Evolutionary conservation across 2,329 filamentous ascomycete genomes (phyloP).

Genomic region (Aspergillus niger): DNA sequence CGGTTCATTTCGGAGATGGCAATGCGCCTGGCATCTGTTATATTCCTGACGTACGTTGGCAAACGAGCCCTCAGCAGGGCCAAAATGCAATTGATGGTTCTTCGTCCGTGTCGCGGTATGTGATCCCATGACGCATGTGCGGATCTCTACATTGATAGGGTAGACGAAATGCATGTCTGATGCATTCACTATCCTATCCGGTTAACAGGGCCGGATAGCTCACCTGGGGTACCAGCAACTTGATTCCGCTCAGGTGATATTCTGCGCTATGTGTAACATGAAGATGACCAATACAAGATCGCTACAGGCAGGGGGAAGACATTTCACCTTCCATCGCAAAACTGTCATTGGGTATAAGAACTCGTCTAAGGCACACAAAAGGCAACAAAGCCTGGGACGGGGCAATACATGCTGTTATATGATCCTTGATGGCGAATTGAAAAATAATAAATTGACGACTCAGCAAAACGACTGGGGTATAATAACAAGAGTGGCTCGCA

Average conservation of each 20-base stretch:
- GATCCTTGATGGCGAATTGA: not conserved
- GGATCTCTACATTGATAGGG: not conserved
- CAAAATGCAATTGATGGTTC: not conserved
- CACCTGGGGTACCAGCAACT: not conserved
- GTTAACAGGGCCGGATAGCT: not conserved
- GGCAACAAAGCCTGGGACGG: not conserved
- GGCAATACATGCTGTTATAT: not conserved
- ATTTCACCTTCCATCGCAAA: not conserved
- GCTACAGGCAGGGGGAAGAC: not conserved
- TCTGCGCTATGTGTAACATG: not conserved
- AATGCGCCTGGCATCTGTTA: not conserved
- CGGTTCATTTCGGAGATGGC: not conserved
- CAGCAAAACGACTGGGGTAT: slow-evolving; percentile 16
- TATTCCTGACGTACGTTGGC: not conserved
- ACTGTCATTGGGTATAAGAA: slow-evolving; percentile 2
- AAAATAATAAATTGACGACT: not conserved
- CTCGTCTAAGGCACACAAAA: slow-evolving; percentile 2
- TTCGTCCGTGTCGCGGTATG: not conserved
- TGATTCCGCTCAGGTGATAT: not conserved
- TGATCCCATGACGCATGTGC: not conserved
- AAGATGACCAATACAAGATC: not conserved
- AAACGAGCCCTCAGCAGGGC: not conserved
- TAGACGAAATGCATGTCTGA: not conserved
- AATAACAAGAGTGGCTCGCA: slow-evolving; percentile 9
- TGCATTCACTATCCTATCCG: not conserved